Percentiles rank a stretch among this genome's conserved stretches.
Evolutionary conservation across 83 land plant genomes (phyloP).

Genomic region (Diphasiastrum complanatum): DNA sequence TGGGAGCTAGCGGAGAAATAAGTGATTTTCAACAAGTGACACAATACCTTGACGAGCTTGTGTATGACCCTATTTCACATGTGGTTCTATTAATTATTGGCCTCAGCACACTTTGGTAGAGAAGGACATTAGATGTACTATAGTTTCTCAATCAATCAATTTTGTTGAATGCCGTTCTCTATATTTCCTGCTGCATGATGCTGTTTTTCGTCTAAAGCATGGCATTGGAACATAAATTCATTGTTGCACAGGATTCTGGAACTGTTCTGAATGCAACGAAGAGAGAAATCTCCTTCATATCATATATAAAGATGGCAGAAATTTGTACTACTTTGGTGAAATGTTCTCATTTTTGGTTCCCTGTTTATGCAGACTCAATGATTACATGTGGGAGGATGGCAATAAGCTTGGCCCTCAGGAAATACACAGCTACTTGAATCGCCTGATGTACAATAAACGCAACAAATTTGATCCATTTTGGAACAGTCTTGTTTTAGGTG

Average conservation of each 20-base stretch:
- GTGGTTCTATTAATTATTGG: no score
- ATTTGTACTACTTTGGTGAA: neutral
- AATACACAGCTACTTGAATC: constrained; percentile 65
- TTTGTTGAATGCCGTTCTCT: no score
- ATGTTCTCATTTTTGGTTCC: neutral
- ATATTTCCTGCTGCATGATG: no score
- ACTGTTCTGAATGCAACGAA: no score
- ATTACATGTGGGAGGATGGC: constrained; percentile 97
- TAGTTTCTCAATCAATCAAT: no score
- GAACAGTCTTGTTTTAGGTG: constrained; percentile 87
- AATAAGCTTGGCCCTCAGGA: constrained; percentile 82
- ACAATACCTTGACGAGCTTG: constrained; percentile 61
- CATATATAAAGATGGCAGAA: neutral
- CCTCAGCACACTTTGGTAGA: no score
- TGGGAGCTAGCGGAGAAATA: constrained; percentile 96
- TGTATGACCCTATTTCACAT: constrained; percentile 41
- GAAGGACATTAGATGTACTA: no score
- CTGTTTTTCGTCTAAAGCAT: no score
- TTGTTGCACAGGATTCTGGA: no score
- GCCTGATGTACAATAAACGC: constrained; percentile 83
- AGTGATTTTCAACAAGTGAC: constrained; percentile 86
- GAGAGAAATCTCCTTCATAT: neutral
- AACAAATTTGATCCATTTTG: constrained; percentile 90
- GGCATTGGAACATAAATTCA: no score
- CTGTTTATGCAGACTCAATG: constrained; percentile 47